Evolutionary conservation across 192 early-diverging fungal genomes (phyloP), one percentile per base, ranked within the genome.

Genomic region (Chytriomyces sp.): DNA sequence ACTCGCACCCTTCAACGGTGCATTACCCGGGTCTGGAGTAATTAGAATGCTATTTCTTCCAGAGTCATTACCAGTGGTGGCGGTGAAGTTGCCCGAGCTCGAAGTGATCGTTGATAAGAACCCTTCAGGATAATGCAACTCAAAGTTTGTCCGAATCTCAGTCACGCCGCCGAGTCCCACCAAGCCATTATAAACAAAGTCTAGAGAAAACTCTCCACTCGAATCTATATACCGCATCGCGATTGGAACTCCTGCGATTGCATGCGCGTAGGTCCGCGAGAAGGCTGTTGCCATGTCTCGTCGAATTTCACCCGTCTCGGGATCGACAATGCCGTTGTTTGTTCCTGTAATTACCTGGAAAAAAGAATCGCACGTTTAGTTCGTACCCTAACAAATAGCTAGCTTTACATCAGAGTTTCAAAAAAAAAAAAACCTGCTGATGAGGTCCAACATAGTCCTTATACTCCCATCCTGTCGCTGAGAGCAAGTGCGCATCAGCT

Each of bases 381-480:
- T 57, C 53, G n/a, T 11, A 57, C 9, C 9, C 26, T 13, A 45
- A 67, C 46, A 7, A 67, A 9, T 6, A 47, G 46, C 8, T 26
- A 64, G 9, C 8, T 23, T 18, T 23, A 18, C 8, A 16, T 16
- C 8, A 18, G 8, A 64, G 9, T 26, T 64, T 24, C 13, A 13
- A 64, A 8, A 18, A 26, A 23, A 23, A n/a, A n/a, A n/a, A n/a
- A 47, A 73, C 20, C 20, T 11, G 43, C 0, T 9, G n/a, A n/a
- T 44, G 24, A 45, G 50, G 23, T 26, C 69, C 13, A 5, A 78
- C 47, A 60, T 71, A 78, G 35, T 71, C 77, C 26, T 68, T 78
- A 47, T 72, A 78, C 28, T 72, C 77, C 77, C 77, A 78, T 43
- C 77, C 77, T 16, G 63, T 63, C 2, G 57, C 23, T 11, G 68